Percentiles rank a stretch among this genome's conserved stretches.
phyloP scores from a whole-genome alignment of 2,329 filamentous ascomycete species.

The Fusarium sp. region DNA sequence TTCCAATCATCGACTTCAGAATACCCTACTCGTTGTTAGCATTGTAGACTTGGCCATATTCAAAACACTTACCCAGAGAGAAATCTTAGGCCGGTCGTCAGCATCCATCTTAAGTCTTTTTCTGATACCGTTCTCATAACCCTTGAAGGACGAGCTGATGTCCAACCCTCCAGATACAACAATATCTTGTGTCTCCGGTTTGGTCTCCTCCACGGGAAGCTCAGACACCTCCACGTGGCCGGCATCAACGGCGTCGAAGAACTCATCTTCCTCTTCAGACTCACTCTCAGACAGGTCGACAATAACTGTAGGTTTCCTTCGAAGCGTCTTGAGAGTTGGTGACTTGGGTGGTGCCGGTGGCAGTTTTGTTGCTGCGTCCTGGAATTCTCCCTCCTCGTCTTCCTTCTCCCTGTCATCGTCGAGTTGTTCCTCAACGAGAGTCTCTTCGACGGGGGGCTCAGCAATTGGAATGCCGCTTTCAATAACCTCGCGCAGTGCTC shows the following conservation, averaged over 20 bases:
- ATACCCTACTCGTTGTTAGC: constrained; percentile 70
- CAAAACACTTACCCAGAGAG: constrained; percentile 79
- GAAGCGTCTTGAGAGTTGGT: constrained; percentile 47
- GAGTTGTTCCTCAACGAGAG: constrained; percentile 46
- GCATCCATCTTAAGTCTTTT: constrained; percentile 84
- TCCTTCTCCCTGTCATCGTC: constrained; percentile 35
- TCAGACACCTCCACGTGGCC: constrained; percentile 85
- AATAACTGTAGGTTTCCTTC: constrained; percentile 70
- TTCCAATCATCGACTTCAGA: constrained; percentile 98
- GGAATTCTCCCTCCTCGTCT: constrained; percentile 35
- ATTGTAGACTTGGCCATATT: background rate
- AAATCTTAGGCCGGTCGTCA: constrained; percentile 92
- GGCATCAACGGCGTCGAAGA: constrained; percentile 95
- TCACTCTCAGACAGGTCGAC: constrained; percentile 80
- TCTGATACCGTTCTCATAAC: constrained; percentile 89
- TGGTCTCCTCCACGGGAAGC: constrained; percentile 62
- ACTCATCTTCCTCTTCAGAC: constrained; percentile 86
- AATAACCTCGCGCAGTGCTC: constrained; percentile 84
- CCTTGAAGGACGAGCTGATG: constrained; percentile 79
- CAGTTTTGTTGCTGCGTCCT: constrained; percentile 33
- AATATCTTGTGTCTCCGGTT: constrained; percentile 54
- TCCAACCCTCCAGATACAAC: constrained; percentile 60
- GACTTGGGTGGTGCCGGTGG: constrained; percentile 21
- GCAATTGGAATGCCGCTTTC: constrained; percentile 58
- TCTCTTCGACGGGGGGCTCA: constrained; percentile 44